These are phyloP conservation scores for Hondaea fermentalgiana DNA, from an alignment of 108 stramenopile species.

Conservation along the genomic window DNA sequence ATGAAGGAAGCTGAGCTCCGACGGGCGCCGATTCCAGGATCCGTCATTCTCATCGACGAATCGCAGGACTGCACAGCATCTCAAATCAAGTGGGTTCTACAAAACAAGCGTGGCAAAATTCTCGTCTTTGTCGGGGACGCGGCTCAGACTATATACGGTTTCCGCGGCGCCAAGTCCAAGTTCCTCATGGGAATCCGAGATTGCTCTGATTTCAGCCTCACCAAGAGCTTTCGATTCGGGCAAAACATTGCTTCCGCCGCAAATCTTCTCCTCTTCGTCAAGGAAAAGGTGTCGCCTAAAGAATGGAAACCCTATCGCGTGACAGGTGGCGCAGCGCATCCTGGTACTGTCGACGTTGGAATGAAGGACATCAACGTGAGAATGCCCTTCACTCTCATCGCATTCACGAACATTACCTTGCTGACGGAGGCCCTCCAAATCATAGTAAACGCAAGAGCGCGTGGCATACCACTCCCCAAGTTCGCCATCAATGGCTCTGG, in stretches of 20 bases:
- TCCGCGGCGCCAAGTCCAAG: conserved; percentile 41
- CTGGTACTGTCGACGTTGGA: background rate
- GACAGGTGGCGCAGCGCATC: background rate
- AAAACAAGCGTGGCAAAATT: conserved; percentile 29
- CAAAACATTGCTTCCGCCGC: conserved; percentile 39
- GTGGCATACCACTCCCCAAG: background rate
- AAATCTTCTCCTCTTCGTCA: conserved; percentile 32
- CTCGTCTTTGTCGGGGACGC: conserved; percentile 46
- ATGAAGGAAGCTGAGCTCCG: too few species aligned
- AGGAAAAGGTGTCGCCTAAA: conserved; percentile 7
- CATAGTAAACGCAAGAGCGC: too few species aligned
- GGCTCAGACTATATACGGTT: conserved; percentile 44
- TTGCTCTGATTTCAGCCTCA: background rate
- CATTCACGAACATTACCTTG: background rate
- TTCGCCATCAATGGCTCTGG: background rate
- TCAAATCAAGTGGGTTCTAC: background rate
- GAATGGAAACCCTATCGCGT: background rate
- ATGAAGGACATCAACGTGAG: background rate
- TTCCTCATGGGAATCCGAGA: conserved; percentile 23
- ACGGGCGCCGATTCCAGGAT: too few species aligned
- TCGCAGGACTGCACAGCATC: background rate
- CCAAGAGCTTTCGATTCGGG: conserved; percentile 40
- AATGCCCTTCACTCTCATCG: background rate
- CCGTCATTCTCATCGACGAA: too few species aligned
- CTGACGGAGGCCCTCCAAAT: background rate